phyloP scores from a whole-genome alignment of 2,329 filamentous ascomycete genomes.

The Phialophora verrucosa region DNA sequence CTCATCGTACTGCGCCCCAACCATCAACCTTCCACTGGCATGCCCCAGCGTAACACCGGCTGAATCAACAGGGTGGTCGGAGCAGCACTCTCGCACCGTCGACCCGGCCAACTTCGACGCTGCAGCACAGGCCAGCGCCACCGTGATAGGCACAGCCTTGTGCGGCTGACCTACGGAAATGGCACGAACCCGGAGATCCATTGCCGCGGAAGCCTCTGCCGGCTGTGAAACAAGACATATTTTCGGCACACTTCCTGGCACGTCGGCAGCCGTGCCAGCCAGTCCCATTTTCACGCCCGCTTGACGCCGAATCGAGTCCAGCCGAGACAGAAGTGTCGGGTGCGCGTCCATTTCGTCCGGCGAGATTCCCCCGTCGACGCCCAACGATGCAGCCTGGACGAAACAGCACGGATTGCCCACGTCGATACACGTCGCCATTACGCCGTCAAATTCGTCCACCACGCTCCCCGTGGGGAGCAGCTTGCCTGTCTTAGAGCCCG shows the following conservation, averaged over 20 bases:
- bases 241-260: slow-evolving; percentile 50
- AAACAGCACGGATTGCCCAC: slow-evolving; percentile 70
- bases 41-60: slow-evolving; percentile 8
- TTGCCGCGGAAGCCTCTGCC: slow-evolving; percentile 54
- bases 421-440: slow-evolving; percentile 63
- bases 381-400: slow-evolving; percentile 61
- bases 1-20: slow-evolving; percentile 1
- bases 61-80: neutral
- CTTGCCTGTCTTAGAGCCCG: slow-evolving; percentile 67
- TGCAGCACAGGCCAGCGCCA: slow-evolving; percentile 49
- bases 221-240: slow-evolving; percentile 68
- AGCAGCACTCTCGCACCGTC: slow-evolving; percentile 6
- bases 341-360: slow-evolving; percentile 61
- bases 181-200: slow-evolving; percentile 51
- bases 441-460: slow-evolving; percentile 56
- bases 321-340: slow-evolving; percentile 49
- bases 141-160: slow-evolving; percentile 62
- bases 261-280: slow-evolving; percentile 44
- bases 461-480: slow-evolving; percentile 65
- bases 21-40: slow-evolving; percentile 4
- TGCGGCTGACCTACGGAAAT: slow-evolving; percentile 64
- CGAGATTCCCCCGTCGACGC: slow-evolving; percentile 53
- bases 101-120: slow-evolving; percentile 4
- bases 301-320: slow-evolving; percentile 63
- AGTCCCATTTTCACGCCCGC: slow-evolving; percentile 69